Evolutionary conservation across 1,284 basidiomycete genomes (phyloP), one percentile per base, ranked within the genome.

Genomic region (Ustilago xerochloae): DNA sequence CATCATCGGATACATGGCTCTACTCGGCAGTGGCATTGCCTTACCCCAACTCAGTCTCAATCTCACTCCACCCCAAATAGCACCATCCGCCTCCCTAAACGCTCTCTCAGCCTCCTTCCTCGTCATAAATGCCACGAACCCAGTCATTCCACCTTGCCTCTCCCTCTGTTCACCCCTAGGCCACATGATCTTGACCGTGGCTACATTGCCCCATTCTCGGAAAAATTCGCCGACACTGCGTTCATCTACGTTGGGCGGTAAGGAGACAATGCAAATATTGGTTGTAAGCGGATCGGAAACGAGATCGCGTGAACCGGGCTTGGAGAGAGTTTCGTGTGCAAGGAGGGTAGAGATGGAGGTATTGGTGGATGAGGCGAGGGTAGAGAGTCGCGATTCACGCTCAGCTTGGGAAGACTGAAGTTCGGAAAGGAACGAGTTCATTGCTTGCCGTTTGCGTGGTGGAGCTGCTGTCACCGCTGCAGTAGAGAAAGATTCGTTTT

Each of bases 91-190:
- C 80, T 95, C 91, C 22, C 90, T 89, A 18, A 96, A 87, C 2
- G 94, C 95, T 35, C 85, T 86, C 82, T 98, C 94, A 2, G 97
- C 96, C 80, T 96, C 93, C 64, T 89, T 89, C 33, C 96, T 89
- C 67, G 90, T 91, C 93, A 98, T 97, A 85, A 91, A 99, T 0
- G 94, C 92, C 4, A 99, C 95, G 79, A 98, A 99, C 0, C 95
- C 96, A 67, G 92, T 93, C 36, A 97, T 86, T 12, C 92, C 92
- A 9, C 89, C 82, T 65, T 88, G 89, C 85, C 91, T 90, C 63
- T 87, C 87, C 57, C 90, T 87, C 52, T 92, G 88, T 29, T 78
- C 76, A 4, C 70, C 74, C 26, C 74, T 35, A 13, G 78, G 75
- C 72, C 76, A 78, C 77, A 82, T 79, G 63, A 81, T 78, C 61